phyloP scores from a whole-genome alignment of 306 rosid genomes.

The Begonia peltatifolia region DNA sequence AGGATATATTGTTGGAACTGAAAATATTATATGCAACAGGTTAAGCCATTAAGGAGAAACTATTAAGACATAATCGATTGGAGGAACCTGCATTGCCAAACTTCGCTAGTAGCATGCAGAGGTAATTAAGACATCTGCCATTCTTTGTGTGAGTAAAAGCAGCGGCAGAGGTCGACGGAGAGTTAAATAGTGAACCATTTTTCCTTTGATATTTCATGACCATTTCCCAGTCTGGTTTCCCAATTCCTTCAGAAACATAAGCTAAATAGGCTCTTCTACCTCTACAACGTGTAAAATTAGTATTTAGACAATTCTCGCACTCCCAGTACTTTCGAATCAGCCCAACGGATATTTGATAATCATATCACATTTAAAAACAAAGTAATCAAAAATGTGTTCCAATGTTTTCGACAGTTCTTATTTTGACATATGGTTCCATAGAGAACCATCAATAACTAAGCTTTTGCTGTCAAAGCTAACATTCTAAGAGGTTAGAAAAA shows the following conservation, averaged over 20 bases:
- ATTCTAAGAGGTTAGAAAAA: not conserved
- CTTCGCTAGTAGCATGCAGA: constrained; percentile 35
- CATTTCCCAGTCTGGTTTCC: constrained; percentile 42
- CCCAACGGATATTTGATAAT: too few relatives aligned
- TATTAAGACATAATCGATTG: constrained; percentile 5
- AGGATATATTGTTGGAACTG: constrained; percentile 79
- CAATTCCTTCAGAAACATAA: constrained; percentile 61
- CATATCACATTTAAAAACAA: too few relatives aligned
- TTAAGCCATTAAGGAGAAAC: not conserved
- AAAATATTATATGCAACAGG: not conserved
- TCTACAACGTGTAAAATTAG: constrained; percentile 1
- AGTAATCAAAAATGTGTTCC: too few relatives aligned
- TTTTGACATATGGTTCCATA: too few relatives aligned
- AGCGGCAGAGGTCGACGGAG: constrained; percentile 77
- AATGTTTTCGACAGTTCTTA: too few relatives aligned
- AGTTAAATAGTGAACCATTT: constrained; percentile 71
- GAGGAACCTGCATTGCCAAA: constrained; percentile 55
- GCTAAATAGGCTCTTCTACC: constrained; percentile 48
- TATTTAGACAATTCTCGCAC: not conserved
- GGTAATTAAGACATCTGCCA: constrained; percentile 50
- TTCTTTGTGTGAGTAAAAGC: constrained; percentile 41
- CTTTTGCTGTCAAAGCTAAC: not conserved
- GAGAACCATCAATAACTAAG: too few relatives aligned
- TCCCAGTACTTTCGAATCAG: too few relatives aligned
- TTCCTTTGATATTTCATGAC: constrained; percentile 62